Evolutionary conservation across 208 protist genomes (phyloP), one percentile per base, ranked within the genome.

Genomic region (Perkinsela sp.): DNA sequence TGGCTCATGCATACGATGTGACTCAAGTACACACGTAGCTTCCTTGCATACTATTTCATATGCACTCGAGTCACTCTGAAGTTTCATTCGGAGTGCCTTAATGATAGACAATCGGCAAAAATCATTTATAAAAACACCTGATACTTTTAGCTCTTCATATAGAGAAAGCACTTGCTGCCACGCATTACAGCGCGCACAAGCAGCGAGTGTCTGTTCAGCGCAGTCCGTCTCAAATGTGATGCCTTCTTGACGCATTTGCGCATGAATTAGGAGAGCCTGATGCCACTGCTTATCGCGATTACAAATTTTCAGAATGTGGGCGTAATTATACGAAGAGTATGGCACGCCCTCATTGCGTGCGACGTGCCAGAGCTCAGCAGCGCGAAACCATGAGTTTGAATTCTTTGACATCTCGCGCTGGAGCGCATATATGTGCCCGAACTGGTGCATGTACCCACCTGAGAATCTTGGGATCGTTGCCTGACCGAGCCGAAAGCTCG

Each of bases 401-500:
- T 79, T 70, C 71, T 85, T 75, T 6, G 88, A 80, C 68, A 90
- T 74, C 73, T 90, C 82, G 73, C 85, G 80, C 71, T 90, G 85
- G 28, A 90, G 76, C 13, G 82, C 81, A 73, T 90, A 90, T 29
- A 90, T 80, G 76, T 90, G 82, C 2, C 85, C 85, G 69, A 90
- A 90, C 76, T 90, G 85, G 75, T 90, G 85, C 85, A 90, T 90
- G 80, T 80, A 90, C 28, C 85, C 85, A 28, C 85, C 85, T n/a
- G 82, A 82, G 69, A 85, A 90, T 28, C 85, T 80, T 1, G 84
- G 84, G 48, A 89, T 77, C 1, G 80, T 13, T 0, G 81, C 80
- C 71, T 83, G 80, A 31, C 84, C 84, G 1, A 79, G 85, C 1
- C 69, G 40, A 22, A 57, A 57, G 40, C 40, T 57, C 40, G 40